A percentile compares a stretch with the other conserved stretches of the same genome.
Evolutionary conservation across 495 filamentous ascomycete genomes (phyloP).

Genomic region (Trichoderma gamsii): DNA sequence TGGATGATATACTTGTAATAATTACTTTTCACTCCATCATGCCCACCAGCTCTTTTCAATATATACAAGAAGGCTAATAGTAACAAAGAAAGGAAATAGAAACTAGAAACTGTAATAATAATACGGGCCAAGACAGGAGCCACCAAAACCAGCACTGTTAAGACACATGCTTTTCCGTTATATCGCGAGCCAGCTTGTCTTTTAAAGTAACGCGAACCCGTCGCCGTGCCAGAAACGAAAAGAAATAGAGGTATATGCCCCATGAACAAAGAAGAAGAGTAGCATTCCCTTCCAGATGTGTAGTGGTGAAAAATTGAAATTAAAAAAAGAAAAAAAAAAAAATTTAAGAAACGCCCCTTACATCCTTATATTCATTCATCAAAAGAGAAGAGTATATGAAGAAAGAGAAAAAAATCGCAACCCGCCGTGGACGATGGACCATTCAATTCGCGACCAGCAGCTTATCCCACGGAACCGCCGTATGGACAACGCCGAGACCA

Average conservation of each 20-base stretch:
- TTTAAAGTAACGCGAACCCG: neutral
- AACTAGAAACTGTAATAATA: too few species aligned
- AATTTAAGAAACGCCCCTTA: neutral
- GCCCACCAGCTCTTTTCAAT: neutral
- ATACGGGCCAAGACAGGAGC: too few species aligned
- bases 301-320: too few species aligned
- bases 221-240: slow-evolving; percentile 3
- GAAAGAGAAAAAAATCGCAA: too few species aligned
- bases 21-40: neutral
- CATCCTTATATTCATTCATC: neutral
- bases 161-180: neutral
- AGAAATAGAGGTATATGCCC: neutral
- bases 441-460: neutral
- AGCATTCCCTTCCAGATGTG: too few species aligned
- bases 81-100: neutral
- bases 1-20: neutral
- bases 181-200: neutral
- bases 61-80: neutral
- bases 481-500: slow-evolving; percentile 44
- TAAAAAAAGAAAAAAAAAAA: neutral
- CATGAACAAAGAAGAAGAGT: neutral
- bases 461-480: neutral
- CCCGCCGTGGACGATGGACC: neutral
- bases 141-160: neutral
- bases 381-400: neutral